phyloP scores from a whole-genome alignment of 2,329 filamentous ascomycete species.

The Trichothecium roseum region DNA sequence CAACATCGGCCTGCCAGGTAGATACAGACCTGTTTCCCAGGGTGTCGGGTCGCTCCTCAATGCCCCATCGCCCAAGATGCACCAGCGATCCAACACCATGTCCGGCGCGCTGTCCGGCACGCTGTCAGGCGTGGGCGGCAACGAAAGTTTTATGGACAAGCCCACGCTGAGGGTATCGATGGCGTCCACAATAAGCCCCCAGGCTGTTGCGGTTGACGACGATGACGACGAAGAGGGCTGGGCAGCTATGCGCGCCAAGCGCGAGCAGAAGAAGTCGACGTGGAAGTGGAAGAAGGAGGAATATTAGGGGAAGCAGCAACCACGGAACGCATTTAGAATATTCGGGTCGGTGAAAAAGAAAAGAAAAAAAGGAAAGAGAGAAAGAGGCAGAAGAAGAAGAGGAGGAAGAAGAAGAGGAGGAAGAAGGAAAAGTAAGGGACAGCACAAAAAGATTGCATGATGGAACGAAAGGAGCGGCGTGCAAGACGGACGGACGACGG shows the following conservation, averaged over 20 bases:
- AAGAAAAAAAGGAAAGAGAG: neutral
- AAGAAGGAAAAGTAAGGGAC: conserved; percentile 27
- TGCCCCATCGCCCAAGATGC: conserved; percentile 14
- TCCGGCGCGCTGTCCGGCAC: conserved; percentile 20
- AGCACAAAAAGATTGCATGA: too few relatives aligned
- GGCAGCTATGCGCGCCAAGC: conserved; percentile 60
- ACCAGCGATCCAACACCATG: conserved; percentile 22
- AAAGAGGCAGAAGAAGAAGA: conserved; percentile 61
- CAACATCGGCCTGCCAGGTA: conserved; percentile 79
- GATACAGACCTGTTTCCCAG: conserved; percentile 83
- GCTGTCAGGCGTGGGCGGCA: conserved; percentile 11
- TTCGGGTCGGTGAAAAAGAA: neutral
- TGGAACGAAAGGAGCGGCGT: too few relatives aligned
- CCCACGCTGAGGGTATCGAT: conserved; percentile 21
- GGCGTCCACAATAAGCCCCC: conserved; percentile 21
- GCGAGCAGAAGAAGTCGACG: conserved; percentile 55
- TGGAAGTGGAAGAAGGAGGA: conserved; percentile 52
- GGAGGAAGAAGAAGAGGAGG: conserved; percentile 53
- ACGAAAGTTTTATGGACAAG: conserved; percentile 12
- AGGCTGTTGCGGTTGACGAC: conserved; percentile 28
- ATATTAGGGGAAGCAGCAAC: neutral
- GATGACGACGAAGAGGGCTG: conserved; percentile 60
- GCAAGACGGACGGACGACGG: too few relatives aligned
- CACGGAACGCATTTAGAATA: neutral
- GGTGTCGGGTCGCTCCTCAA: conserved; percentile 22